Base-by-base conservation (phyloP, 192 early-diverging fungal genomes). In the Gigaspora rosea region DNA sequence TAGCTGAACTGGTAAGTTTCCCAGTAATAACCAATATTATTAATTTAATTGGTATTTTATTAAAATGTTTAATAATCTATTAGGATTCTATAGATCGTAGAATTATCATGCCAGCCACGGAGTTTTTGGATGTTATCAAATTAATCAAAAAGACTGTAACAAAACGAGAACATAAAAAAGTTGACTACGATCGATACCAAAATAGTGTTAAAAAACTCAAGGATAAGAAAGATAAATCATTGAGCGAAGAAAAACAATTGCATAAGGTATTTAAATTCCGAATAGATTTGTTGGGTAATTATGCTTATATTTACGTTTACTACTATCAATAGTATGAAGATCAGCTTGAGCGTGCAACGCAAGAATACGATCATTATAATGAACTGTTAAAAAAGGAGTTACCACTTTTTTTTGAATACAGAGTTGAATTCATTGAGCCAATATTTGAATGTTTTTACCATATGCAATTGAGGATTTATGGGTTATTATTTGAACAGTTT, bases 181-280 rank as follows among this genome's bases (percentile, higher is more conserved):
- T 97, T 10, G 97, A 99, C 82, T 98, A 94, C 80, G 97, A 99
- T 78, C 88, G 97, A 41, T 91, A 91, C 81, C 80, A 89, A 11
- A 83, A 86, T 46, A 82, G 84, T 18, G 82, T 96, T 46, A 88
- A 91, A 54, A 98, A 97, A 81, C 75, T 95, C 27, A 84, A 89
- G 62, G 90, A 85, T 41, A 92, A 93, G 79, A 85, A 88, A 49
- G 87, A 88, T 10, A 78, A 80, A 35, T 86, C 87, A 0, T 78
- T 91, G 41, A 85, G 76, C 51, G 92, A 94, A 35, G 91, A 93
- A 68, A 89, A 90, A 71, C 77, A 85, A 48, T 85, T 90, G 22
- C 88, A 86, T 77, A 91, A 92, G 85, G 84, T 88, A 54, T 18
- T 48, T 58, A 11, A 36, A 73, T 4, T 22, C 7, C 0, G 41